A percentile compares a stretch with the other conserved stretches of the same genome.
These are phyloP conservation scores for Hippophae gyantsensis DNA, from an alignment of 306 rosid genomes.

Conservation along the genomic window DNA sequence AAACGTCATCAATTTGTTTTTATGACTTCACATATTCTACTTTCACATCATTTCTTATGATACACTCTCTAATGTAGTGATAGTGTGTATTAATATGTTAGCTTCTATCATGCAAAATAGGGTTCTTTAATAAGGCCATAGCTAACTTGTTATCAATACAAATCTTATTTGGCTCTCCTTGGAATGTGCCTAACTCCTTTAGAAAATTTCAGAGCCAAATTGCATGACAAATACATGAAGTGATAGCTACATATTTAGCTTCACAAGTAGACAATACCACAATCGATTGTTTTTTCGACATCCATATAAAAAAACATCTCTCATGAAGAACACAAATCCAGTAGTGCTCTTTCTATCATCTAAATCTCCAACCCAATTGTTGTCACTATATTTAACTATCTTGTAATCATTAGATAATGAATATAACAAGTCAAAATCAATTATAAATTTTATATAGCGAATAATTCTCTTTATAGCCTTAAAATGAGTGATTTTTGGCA, in stretches of 20 bases:
- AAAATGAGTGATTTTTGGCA: not conserved
- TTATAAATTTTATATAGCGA: too few relatives aligned
- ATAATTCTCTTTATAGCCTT: not conserved
- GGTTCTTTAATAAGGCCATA: too few relatives aligned
- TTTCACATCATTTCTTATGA: too few relatives aligned
- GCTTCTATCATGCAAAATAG: too few relatives aligned
- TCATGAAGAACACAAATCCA: not conserved
- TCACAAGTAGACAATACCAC: not conserved
- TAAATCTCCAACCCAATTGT: not conserved
- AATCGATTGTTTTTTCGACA: too few relatives aligned
- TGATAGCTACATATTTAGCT: not conserved
- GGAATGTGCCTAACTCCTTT: not conserved
- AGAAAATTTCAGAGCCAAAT: not conserved
- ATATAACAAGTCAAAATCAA: not conserved
- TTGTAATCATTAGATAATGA: not conserved
- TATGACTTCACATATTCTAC: too few relatives aligned
- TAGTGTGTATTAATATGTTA: too few relatives aligned
- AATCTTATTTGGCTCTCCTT: not conserved
- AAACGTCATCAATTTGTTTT: too few relatives aligned
- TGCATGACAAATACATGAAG: not conserved
- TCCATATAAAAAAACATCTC: not conserved
- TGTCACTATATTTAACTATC: not conserved
- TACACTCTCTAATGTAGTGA: too few relatives aligned
- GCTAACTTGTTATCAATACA: not conserved
- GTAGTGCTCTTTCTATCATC: not conserved